Percentiles rank a stretch among this genome's conserved stretches.
Evolutionary conservation across 257 asterid genomes (phyloP).

Genomic region (Nicotiana undulata): DNA sequence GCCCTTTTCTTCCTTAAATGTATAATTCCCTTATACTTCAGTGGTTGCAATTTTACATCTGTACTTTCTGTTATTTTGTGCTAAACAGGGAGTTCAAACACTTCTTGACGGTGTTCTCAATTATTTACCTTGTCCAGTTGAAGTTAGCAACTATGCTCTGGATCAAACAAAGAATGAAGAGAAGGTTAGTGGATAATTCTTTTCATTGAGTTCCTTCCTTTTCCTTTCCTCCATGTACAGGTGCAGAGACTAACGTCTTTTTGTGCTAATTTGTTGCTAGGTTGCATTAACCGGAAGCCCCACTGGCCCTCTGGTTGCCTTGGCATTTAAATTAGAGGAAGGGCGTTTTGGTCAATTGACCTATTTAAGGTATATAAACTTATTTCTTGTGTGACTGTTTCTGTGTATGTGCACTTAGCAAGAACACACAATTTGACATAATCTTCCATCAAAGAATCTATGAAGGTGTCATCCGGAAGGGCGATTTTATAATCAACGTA

Average conservation of each 20-base stretch:
- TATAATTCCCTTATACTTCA: background rate
- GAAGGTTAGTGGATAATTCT: slow-evolving; percentile 39
- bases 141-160: slow-evolving; percentile 80
- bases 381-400: background rate
- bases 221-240: background rate
- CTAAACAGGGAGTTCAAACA: slow-evolving; percentile 81
- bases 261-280: slow-evolving; percentile 31
- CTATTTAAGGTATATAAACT: slow-evolving; percentile 62
- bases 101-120: slow-evolving; percentile 93
- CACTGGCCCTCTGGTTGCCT: slow-evolving; percentile 88
- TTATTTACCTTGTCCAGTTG: slow-evolving; percentile 87
- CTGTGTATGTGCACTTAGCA: background rate
- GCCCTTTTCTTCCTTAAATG: background rate
- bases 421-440: background rate
- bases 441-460: slow-evolving; percentile 57
- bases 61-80: slow-evolving; percentile 21
- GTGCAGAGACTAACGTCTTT: background rate
- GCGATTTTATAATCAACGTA: slow-evolving; percentile 74
- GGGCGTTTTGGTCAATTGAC: slow-evolving; percentile 95
- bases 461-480: slow-evolving; percentile 94
- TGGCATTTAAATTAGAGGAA: slow-evolving; percentile 97
- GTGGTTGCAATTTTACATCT: background rate
- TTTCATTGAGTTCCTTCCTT: slow-evolving; percentile 10
- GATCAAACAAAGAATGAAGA: slow-evolving; percentile 91
- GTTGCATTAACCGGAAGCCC: slow-evolving; percentile 81